Base-by-base conservation (phyloP, 192 early-diverging fungal genomes). In the Backusella psychrophila region DNA sequence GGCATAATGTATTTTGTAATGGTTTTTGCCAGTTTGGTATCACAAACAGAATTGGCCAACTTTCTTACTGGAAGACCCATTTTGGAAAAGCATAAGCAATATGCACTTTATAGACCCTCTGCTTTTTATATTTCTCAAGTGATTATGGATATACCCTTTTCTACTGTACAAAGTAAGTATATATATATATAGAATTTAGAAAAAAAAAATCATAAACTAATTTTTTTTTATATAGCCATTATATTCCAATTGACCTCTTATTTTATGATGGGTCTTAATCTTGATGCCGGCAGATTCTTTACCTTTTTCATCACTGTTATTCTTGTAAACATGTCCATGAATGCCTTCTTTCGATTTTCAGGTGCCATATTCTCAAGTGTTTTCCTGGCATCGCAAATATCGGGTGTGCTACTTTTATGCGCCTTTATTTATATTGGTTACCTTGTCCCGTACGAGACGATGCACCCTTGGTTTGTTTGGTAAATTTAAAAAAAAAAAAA, bases 11-110 rank as follows among this genome's bases (percentile, higher is more conserved):
- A 94, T 70, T 91, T 86, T 79, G 82, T 85, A 52, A 76, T 86
- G 75, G 44, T 86, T 31, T 89, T 82, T 77, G 85, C 82, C 63
- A 78, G 85, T 35, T 73, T 87, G 71, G 83, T 91, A 12, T 89
- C 91, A 11, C 87, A 94, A 73, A 85, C 91, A 36, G 90, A 93
- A 75, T 84, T 94, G 38, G 91, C 93, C 66, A 86, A 86, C 72
- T 88, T 91, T 41, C 84, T 96, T 68, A 83, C 85, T 17, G 92
- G 92, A 42, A 91, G 93, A 69, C 84, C 89, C 8, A 88, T 94
- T 44, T 78, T 92, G 38, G 88, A 92, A 82, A 96, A 96, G 81
- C 94, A 96, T 84, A 92, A 92, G 72, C 83, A 85, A 9, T 92
- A 90, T 77, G 91, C 91, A 3, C 83, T 93, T 75, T 91, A 90